Evolutionary conservation across 495 filamentous ascomycete genomes (phyloP), one percentile per base, ranked within the genome.

Genomic region (Podospora sp.): DNA sequence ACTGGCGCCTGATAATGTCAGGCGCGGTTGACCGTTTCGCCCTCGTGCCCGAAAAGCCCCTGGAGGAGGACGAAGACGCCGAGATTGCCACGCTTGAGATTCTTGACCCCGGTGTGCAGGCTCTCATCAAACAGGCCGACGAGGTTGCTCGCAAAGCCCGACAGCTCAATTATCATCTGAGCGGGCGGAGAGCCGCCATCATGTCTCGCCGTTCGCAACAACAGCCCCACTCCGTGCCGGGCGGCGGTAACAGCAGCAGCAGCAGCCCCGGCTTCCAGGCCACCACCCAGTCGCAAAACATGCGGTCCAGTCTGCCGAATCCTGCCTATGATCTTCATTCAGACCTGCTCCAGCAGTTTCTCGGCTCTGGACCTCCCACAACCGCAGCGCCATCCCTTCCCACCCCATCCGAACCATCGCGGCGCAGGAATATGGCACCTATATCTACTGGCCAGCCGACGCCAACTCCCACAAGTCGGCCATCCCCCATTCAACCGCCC

Each of bases 71-170:
- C 70, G 92, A 96, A 73, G 86, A 90, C 74, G 92, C 92, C 71
- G 92, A 96, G 76, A 75, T 94, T 58, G 91, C 88, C 29, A 93
- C 91, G 2, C 76, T 95, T 63, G 92, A 94, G 72, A 94, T 95
- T 63, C 74, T 96, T 53, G 91, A 94, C 75, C 85, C 88, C 78
- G 89, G 90, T 46, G 75, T 95, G 46, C 85, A 87, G 51, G 84
- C 88, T 65, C 85, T 96, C 22, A 91, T 90, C 64, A 90, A 91
- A 74, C 85, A 89, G 72, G 91, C 92, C 1, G 92, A 96, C 71
- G 77, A 81, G 85, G 91, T 94, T 24, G 92, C 92, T 62, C 86
- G 88, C 24, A 87, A 89, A 72, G 91, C 92, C 40, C 83, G 92
- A 49, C 92, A 95, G 74, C 85, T 96, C 24, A 94, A 92, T 70